phyloP scores from a whole-genome alignment of 257 asterid species.

The Solanum appendiculatum region DNA sequence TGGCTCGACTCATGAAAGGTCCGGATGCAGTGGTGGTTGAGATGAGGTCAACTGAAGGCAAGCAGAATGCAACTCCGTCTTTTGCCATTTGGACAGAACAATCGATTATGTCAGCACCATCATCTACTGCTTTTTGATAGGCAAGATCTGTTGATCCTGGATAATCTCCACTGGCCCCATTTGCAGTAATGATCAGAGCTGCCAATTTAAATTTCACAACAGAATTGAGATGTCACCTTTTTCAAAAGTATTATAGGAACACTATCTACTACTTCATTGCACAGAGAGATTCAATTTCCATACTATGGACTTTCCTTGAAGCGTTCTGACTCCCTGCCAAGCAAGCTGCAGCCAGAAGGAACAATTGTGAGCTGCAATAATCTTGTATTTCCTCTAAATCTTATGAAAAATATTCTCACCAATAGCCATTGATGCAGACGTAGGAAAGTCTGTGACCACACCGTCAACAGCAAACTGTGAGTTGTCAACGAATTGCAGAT shows the following conservation, averaged over 20 bases:
- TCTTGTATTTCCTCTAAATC: background rate
- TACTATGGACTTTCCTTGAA: slow-evolving; percentile 36
- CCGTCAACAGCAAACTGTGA: slow-evolving; percentile 79
- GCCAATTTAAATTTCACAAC: background rate
- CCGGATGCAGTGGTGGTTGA: slow-evolving; percentile 69
- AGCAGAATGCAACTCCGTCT: slow-evolving; percentile 83
- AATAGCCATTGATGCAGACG: slow-evolving; percentile 75
- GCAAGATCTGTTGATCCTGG: slow-evolving; percentile 78
- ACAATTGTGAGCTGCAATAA: background rate
- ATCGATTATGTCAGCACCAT: slow-evolving; percentile 81
- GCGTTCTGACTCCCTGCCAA: slow-evolving; percentile 43
- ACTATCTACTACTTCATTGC: background rate
- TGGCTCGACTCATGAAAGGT: slow-evolving; percentile 28
- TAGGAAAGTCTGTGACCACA: slow-evolving; percentile 63
- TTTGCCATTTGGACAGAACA: slow-evolving; percentile 82
- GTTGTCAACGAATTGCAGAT: slow-evolving; percentile 49
- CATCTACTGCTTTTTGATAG: slow-evolving; percentile 59
- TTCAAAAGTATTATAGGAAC: background rate
- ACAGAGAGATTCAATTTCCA: slow-evolving; percentile 5
- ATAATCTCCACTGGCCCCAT: slow-evolving; percentile 89
- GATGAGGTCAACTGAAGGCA: slow-evolving; percentile 59
- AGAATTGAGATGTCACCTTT: background rate
- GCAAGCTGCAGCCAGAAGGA: slow-evolving; percentile 49
- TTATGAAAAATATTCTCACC: slow-evolving; percentile 25
- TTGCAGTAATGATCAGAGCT: slow-evolving; percentile 29